Conservation (phyloP, 257 asterid genomes). For the Capsicum baccatum region DNA sequence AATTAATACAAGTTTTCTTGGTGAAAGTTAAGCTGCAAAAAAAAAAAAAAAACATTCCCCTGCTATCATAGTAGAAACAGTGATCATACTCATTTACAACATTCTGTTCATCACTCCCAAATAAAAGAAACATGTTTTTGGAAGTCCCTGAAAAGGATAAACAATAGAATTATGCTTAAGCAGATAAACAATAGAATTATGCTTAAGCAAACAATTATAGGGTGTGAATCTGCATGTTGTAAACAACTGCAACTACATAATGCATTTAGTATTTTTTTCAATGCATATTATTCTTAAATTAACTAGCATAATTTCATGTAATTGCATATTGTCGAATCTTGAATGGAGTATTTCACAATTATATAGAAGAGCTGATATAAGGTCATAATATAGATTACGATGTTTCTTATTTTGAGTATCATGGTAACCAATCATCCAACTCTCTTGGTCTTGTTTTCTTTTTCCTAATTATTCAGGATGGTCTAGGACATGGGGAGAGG, state of each 20-base stretch:
- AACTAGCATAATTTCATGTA: not conserved
- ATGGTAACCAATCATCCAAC: not conserved
- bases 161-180: not conserved
- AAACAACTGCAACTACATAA: not conserved
- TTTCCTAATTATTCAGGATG: constrained; percentile 57
- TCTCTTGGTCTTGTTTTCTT: not conserved
- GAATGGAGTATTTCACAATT: not conserved
- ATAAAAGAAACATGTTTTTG: not conserved
- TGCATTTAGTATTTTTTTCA: not conserved
- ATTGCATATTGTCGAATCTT: not conserved
- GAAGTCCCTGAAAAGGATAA: not conserved
- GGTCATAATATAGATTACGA: not conserved
- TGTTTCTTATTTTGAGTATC: not conserved
- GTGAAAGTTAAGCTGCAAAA: not conserved
- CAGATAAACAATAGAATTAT: not conserved
- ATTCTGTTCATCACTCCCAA: not conserved
- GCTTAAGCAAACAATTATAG: not conserved
- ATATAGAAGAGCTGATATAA: not conserved
- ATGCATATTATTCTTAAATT: not conserved
- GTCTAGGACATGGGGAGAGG: constrained; percentile 99
- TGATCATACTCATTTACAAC: not conserved
- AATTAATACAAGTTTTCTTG: not conserved
- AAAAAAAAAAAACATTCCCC: not conserved
- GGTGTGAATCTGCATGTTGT: not conserved
- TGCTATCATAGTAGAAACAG: not conserved